phyloP scores from a whole-genome alignment of 352 stramenopile genomes.

The Phytophthora agathidicida region DNA sequence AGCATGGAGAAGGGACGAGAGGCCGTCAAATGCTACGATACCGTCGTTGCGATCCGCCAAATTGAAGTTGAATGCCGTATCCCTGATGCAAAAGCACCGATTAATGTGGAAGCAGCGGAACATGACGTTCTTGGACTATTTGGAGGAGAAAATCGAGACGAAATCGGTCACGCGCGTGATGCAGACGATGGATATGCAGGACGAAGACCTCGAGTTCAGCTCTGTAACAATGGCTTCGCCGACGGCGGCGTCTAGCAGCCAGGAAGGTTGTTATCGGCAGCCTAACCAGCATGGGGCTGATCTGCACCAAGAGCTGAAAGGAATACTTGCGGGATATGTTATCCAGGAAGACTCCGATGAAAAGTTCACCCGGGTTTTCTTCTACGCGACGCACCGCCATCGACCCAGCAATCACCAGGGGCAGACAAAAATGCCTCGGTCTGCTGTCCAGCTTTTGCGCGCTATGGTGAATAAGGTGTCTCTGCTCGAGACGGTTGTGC shows the following conservation, averaged over 20 bases:
- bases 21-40: neutral
- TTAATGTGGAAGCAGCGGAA: conserved; percentile 55
- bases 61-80: conserved; percentile 58
- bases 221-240: conserved; percentile 30
- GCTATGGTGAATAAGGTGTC: conserved; percentile 51
- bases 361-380: conserved; percentile 71
- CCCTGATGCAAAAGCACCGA: conserved; percentile 55
- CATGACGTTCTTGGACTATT: conserved; percentile 65
- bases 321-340: conserved; percentile 61
- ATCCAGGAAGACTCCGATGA: conserved; percentile 61
- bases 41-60: conserved; percentile 33
- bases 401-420: conserved; percentile 2
- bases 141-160: conserved; percentile 56
- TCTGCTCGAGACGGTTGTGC: conserved; percentile 45
- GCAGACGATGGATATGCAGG: conserved; percentile 51
- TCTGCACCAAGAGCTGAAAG: conserved; percentile 35
- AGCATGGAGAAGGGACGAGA: conserved; percentile 4
- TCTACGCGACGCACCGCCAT: conserved; percentile 50
- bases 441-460: conserved; percentile 52
- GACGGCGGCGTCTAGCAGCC: conserved; percentile 20
- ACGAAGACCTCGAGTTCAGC: conserved; percentile 38
- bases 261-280: conserved; percentile 19
- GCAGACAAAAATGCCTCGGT: conserved; percentile 31
- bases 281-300: conserved; percentile 22
- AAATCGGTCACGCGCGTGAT: conserved; percentile 70